Evolutionary conservation across 805 yeast species (phyloP), one percentile per base, ranked within the genome.

Genomic region (Candida dajiaensis): DNA sequence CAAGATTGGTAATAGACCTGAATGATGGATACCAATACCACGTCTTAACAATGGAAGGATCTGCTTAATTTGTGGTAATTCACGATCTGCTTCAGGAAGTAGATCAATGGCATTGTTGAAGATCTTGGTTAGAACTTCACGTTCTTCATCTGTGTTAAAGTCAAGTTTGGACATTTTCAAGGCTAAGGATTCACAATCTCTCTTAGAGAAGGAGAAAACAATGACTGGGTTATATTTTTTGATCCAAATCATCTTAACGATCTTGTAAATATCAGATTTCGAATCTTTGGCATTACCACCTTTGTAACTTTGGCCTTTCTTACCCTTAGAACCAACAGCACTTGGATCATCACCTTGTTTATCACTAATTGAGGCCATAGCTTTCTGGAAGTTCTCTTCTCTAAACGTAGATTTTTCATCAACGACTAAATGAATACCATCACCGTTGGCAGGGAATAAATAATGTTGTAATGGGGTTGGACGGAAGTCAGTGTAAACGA

Each of bases 401-500:
- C 98, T 79, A 67, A 94, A 94, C 6, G 85, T 80, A 39, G 97
- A 90, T 70, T 92, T 90, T 68, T 94, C 99, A 63, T 94, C 99
- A 40, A 94, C 98, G 15, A 94, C 99, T 54, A 94, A 74, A 66
- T 94, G 96, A 48, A 94, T 94, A 50, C 99, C 99, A 63, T 88
- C 96, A 47, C 99, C 98, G 47, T 90, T 95, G n/a, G 96, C 95
- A 23, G 99, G 99, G 72, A 94, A 94, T 45, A 94, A 71, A 60
- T 94, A 94, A 69, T 94, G 99, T 66, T 94, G 99, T 55, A 94
- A 72, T 1, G 99, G 99, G 7, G 99, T 94, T 35, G 99, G 99
- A 66, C 99, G 83, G 77, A 92, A 94, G 70, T 94, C 97, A 1
- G 99, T 94, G 67, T 94, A 94, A 19, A 94, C 99, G 66, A 94